Evolutionary conservation across 805 yeast genomes (phyloP), one percentile per base, ranked within the genome.

Genomic region (Torulaspora maleeae): DNA sequence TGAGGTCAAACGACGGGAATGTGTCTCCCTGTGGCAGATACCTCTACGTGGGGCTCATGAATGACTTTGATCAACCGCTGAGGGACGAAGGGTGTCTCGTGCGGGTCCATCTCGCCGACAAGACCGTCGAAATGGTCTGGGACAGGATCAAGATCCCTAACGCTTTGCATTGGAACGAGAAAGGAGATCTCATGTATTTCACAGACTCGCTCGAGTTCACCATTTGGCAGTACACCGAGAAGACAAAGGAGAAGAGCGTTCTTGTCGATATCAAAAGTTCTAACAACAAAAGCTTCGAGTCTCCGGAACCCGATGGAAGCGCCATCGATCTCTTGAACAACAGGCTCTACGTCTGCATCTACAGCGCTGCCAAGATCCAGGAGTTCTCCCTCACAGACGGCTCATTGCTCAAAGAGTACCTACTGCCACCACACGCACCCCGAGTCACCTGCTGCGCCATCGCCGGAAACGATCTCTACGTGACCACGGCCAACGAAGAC

Each of bases 31-130:
- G 77, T 57, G 95, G 96, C 1, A 54, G 53, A 7, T 74, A 82
- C 50, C 75, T 88, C 41, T 83, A 86, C 77, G 78, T 86, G 40
- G 96, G 96, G 1, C 72, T 90, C 16, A 89, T 89, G 95, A 72
- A 73, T 17, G 79, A 79, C 47, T 79, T 78, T 53, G 72, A 69
- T 12, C 58, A 64, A 20, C 45, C 42, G 0, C 46, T 53, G 12
- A 65, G 69, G 1, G 77, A 76, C 22, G 55, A 59, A 43, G 96
- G 96, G 1, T 71, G 71, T 38, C 57, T 82, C 37, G 71, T 75
- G 55, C 68, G 72, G 34, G 67, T 72, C 42, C 66, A 69, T 32
- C 56, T 70, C 12, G 50, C 56, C 12, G 61, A 64, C 8, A 59
- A 58, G 4, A 53, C 58, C 2, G 62, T 59, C 5, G 52, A 51